These are phyloP conservation scores for Pseudonitzschia delicatissima DNA, from an alignment of 108 stramenopile species.

Conservation along the genomic window DNA sequence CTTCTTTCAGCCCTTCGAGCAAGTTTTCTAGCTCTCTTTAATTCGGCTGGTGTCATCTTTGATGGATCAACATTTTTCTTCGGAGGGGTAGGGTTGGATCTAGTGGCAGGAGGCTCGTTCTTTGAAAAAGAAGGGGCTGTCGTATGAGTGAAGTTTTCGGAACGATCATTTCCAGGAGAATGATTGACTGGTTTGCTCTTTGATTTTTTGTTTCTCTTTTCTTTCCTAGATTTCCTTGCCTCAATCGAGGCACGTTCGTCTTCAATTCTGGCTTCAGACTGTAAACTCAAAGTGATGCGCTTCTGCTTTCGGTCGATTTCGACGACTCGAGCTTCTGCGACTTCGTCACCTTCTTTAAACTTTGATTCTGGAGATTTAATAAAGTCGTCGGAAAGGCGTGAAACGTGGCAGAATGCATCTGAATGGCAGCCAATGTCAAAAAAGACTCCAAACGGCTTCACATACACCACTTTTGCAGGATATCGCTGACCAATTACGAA, in stretches of 20 bases:
- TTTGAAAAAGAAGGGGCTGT: neutral
- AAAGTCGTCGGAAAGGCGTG: constrained; percentile 69
- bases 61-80: constrained; percentile 15
- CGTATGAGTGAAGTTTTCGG: neutral
- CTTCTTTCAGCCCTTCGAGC: constrained; percentile 71
- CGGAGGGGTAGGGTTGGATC: constrained; percentile 5
- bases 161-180: neutral
- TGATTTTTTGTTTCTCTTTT: constrained; percentile 18
- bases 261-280: constrained; percentile 52
- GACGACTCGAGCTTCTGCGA: constrained; percentile 52
- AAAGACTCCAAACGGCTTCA: constrained; percentile 85
- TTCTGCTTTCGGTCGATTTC: constrained; percentile 76
- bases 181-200: constrained; percentile 10
- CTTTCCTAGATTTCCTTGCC: constrained; percentile 31
- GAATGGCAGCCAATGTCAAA: constrained; percentile 84
- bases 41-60: constrained; percentile 52
- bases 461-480: constrained; percentile 72
- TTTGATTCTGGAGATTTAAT: constrained; percentile 53
- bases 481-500: constrained; percentile 58
- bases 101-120: neutral
- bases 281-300: constrained; percentile 74
- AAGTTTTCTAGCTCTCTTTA: constrained; percentile 78
- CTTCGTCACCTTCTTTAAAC: constrained; percentile 61
- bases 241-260: constrained; percentile 46
- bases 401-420: constrained; percentile 87